phyloP scores from a whole-genome alignment of 2,329 filamentous ascomycete genomes.

The Elsinoe fawcettii region DNA sequence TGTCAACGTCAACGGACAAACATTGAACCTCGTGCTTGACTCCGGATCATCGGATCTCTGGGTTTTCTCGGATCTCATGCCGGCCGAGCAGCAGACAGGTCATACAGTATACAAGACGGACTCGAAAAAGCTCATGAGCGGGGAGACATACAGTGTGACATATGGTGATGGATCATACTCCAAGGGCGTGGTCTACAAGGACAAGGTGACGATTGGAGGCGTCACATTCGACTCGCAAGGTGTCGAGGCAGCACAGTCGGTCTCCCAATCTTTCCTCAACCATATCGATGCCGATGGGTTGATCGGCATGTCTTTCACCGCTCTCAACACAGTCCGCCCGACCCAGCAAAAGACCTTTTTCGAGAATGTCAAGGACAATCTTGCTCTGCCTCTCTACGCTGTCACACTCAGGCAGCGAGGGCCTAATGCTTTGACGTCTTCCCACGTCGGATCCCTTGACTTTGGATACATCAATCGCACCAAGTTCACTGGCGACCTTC shows the following conservation, averaged over 20 bases:
- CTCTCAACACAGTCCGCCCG: slow-evolving; percentile 51
- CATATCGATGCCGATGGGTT: slow-evolving; percentile 52
- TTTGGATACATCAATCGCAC: slow-evolving; percentile 14
- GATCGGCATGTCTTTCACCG: slow-evolving; percentile 52
- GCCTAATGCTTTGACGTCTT: slow-evolving; percentile 26
- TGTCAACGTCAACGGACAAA: slow-evolving; percentile 56
- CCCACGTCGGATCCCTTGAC: slow-evolving; percentile 31
- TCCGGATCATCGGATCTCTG: slow-evolving; percentile 65
- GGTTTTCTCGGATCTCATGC: slow-evolving; percentile 57
- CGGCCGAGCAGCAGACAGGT: slow-evolving; percentile 36
- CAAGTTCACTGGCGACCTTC: slow-evolving; percentile 15
- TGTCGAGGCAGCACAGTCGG: slow-evolving; percentile 55
- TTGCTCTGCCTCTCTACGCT: slow-evolving; percentile 50
- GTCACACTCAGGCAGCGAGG: slow-evolving; percentile 48
- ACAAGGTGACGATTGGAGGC: slow-evolving; percentile 54
- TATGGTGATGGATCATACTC: slow-evolving; percentile 61
- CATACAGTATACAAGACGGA: slow-evolving; percentile 52
- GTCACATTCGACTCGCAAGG: slow-evolving; percentile 54
- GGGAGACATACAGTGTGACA: slow-evolving; percentile 50
- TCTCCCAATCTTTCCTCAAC: slow-evolving; percentile 47
- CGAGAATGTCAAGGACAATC: slow-evolving; percentile 47
- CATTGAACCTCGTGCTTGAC: slow-evolving; percentile 61
- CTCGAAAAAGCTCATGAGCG: slow-evolving; percentile 39
- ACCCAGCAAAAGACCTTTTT: slow-evolving; percentile 49
- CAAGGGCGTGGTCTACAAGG: slow-evolving; percentile 56